Evolutionary conservation across 495 filamentous ascomycete genomes (phyloP), one percentile per base, ranked within the genome.

Genomic region (Penicillium odoratum): DNA sequence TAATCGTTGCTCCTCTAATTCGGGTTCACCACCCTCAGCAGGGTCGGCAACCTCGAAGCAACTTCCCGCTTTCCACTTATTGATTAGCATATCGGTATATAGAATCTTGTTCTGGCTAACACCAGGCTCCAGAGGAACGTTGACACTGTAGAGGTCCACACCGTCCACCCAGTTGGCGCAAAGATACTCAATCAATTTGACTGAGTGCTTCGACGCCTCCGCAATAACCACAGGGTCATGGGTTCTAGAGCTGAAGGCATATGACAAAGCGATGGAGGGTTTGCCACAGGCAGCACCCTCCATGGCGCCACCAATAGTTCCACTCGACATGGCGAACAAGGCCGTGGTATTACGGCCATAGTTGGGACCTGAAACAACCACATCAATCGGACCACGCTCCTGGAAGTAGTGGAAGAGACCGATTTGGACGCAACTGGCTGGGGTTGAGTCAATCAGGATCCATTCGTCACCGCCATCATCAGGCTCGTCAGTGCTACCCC

Each of bases 321-420:
- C 94, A 43, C 86, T 91, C 40, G 86, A 91, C 51, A 98, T 75
- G n/a, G 88, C 87, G 65, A 98, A 97, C 21, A 97, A 80, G 1
- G 93, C 90, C 0, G 94, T 98, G 4, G 89, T 90, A 73, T 98
- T 98, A 38, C 93, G 79, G 7, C 94, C 94, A 74, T 96, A 97
- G 69, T 98, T 98, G 7, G 94, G 94, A 1, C 94, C 94, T 11
- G 83, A 88, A 5, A 98, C 82, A 4, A 98, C 92, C 3, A 98
- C 75, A 68, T 97, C 93, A 48, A 97, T 78, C 15, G 84, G 85
- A 3, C 85, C 90, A 26, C 85, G 83, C 55, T 90, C 85, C 56
- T 85, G 76, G 77, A 95, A 97, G 78, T 88, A 93, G 75, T 91
- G 90, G 68, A 88, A 87, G 16, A 94, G 82, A 16, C 90, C 95